phyloP scores from a whole-genome alignment of 2,329 filamentous ascomycete genomes.

The Juglanconis oblonga region DNA sequence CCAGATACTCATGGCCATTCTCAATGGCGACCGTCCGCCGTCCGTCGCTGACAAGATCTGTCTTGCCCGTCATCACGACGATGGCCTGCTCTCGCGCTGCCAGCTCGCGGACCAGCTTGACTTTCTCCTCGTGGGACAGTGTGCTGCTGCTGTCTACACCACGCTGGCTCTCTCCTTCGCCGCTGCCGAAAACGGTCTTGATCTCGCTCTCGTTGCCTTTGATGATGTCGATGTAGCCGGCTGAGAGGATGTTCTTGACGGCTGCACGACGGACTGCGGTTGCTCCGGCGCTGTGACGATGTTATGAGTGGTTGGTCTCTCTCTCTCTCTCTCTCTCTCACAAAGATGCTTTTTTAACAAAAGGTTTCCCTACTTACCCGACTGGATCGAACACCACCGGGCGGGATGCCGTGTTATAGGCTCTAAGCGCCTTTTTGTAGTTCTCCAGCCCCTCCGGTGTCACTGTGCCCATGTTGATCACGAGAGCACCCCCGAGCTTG shows the following conservation, averaged over 20 bases:
- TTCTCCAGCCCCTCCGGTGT: constrained; percentile 71
- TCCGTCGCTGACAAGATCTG: constrained; percentile 78
- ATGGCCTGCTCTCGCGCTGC: constrained; percentile 68
- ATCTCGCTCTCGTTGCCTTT: constrained; percentile 96
- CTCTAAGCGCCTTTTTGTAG: constrained; percentile 69
- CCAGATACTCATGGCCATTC: constrained; percentile 74
- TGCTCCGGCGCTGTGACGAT: constrained; percentile 62
- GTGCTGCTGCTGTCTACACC: constrained; percentile 78
- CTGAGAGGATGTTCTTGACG: constrained; percentile 66
- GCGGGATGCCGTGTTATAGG: constrained; percentile 75
- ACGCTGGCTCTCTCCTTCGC: constrained; percentile 58
- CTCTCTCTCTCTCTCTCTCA: too few species aligned
- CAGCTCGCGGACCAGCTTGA: constrained; percentile 60
- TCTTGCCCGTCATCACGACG: constrained; percentile 77
- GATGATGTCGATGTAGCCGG: constrained; percentile 80
- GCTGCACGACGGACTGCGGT: constrained; percentile 71
- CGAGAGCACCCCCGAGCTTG: constrained; percentile 70
- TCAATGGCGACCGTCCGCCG: constrained; percentile 61
- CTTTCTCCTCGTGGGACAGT: constrained; percentile 46
- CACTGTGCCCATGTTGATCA: constrained; percentile 94
- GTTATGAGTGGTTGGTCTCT: not conserved
- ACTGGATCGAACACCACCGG: constrained; percentile 88
- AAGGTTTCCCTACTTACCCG: constrained; percentile 50
- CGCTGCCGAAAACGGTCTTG: constrained; percentile 62
- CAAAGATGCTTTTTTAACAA: not conserved